A percentile compares a stretch with the other conserved stretches of the same genome.
Conservation (phyloP, 208 protist genomes). For the Strigomonas galati region DNA sequence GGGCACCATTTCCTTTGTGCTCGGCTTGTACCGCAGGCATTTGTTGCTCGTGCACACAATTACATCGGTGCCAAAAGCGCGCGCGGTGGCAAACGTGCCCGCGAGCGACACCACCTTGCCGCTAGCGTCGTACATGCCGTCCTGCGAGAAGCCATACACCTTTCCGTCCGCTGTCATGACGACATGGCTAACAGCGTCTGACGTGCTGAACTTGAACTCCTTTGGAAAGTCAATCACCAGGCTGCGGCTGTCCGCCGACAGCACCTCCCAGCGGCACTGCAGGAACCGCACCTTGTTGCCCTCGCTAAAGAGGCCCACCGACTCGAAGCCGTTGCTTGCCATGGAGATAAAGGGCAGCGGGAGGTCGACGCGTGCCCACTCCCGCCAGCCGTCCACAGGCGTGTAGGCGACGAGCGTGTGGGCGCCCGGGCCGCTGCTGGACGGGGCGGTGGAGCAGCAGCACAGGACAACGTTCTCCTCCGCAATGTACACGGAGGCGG, state of each 20-base stretch:
- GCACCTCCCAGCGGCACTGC: background rate
- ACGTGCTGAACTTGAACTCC: too few species aligned
- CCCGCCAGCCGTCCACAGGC: background rate
- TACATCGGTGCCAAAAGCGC: background rate
- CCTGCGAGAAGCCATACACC: slow-evolving; percentile 1
- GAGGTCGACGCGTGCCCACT: slow-evolving; percentile 3
- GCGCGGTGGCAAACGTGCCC: background rate
- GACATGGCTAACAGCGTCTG: too few species aligned
- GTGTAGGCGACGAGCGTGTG: slow-evolving; percentile 28
- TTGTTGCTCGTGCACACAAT: background rate
- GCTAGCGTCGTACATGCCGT: background rate
- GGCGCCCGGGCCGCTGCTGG: slow-evolving; percentile 1
- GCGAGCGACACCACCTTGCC: background rate
- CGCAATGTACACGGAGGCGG: background rate
- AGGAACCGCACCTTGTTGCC: background rate
- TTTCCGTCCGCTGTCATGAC: background rate
- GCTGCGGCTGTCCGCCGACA: background rate
- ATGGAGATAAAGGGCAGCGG: slow-evolving; percentile 1
- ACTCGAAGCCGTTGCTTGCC: slow-evolving; percentile 3
- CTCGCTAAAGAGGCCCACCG: background rate
- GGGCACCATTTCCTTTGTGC: background rate
- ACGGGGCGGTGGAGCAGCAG: background rate
- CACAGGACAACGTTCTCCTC: slow-evolving; percentile 1
- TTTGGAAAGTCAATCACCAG: too few species aligned
- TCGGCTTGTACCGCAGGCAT: background rate